Percentiles rank a stretch among this genome's conserved stretches.
phyloP scores from a whole-genome alignment of 2,329 filamentous ascomycete genomes.

The Didymella glomerata region DNA sequence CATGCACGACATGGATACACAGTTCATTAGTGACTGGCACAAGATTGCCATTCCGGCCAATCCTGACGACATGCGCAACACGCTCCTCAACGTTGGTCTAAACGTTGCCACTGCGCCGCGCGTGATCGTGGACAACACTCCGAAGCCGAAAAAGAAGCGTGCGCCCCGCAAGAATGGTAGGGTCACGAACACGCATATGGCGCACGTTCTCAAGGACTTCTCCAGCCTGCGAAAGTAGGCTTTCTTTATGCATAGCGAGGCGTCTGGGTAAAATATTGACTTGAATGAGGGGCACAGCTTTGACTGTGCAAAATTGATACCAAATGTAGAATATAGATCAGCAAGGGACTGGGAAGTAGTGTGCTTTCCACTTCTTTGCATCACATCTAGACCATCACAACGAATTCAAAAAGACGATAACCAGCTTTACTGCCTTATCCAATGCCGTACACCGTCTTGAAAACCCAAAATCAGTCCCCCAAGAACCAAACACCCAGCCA shows the following conservation, averaged over 20 bases:
- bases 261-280: conserved; percentile 27
- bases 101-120: conserved; percentile 86
- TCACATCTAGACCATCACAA: neutral
- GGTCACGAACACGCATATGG: conserved; percentile 89
- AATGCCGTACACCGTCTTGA: neutral
- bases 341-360: neutral
- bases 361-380: neutral
- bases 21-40: conserved; percentile 86
- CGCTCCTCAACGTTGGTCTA: conserved; percentile 78
- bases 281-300: neutral
- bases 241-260: conserved; percentile 43
- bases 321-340: neutral
- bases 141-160: conserved; percentile 76
- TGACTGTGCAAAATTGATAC: conserved; percentile 13
- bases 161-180: conserved; percentile 78
- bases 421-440: neutral
- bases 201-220: conserved; percentile 79
- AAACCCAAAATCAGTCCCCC: neutral
- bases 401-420: too few relatives aligned
- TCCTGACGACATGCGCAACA: conserved; percentile 77
- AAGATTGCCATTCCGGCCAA: conserved; percentile 77
- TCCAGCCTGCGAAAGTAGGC: conserved; percentile 55
- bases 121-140: conserved; percentile 62
- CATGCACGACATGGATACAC: conserved; percentile 76
- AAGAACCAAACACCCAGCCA: conserved; percentile 8